phyloP scores from a whole-genome alignment of 768 basidiomycete genomes.

The Kwoniella dendrophila region DNA sequence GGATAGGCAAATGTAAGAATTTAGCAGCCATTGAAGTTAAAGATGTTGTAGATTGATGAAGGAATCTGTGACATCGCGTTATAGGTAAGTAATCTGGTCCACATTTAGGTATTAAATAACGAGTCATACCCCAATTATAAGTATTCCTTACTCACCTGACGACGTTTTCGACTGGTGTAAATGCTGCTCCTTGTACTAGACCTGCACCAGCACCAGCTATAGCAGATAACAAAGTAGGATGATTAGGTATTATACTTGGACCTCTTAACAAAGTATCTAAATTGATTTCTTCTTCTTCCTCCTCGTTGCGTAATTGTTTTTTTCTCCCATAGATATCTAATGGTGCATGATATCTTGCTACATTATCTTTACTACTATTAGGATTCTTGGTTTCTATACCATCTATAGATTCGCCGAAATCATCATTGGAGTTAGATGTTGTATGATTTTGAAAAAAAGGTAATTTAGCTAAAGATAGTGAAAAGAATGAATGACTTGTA shows the following conservation, averaged over 20 bases:
- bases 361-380: neutral
- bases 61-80: constrained; percentile 26
- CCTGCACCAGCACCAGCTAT: constrained; percentile 51
- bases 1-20: constrained; percentile 28
- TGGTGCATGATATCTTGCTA: constrained; percentile 8
- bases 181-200: constrained; percentile 46
- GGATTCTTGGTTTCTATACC: neutral
- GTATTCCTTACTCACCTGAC: constrained; percentile 38
- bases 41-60: constrained; percentile 38
- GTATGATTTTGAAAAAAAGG: constrained; percentile 35
- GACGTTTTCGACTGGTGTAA: constrained; percentile 53
- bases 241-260: constrained; percentile 41
- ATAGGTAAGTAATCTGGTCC: neutral
- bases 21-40: constrained; percentile 29
- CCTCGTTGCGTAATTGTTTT: neutral
- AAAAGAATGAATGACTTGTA: constrained; percentile 53
- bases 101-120: too few species aligned
- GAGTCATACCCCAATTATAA: neutral
- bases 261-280: constrained; percentile 38
- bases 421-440: neutral
- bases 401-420: neutral
- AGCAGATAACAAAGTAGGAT: constrained; percentile 52
- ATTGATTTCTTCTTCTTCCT: constrained; percentile 29
- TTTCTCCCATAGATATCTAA: neutral
- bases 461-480: constrained; percentile 34